A percentile compares a stretch with the other conserved stretches of the same genome.
Conservation (phyloP, 192 early-diverging fungal genomes). For the Anaeromyces robustus region DNA sequence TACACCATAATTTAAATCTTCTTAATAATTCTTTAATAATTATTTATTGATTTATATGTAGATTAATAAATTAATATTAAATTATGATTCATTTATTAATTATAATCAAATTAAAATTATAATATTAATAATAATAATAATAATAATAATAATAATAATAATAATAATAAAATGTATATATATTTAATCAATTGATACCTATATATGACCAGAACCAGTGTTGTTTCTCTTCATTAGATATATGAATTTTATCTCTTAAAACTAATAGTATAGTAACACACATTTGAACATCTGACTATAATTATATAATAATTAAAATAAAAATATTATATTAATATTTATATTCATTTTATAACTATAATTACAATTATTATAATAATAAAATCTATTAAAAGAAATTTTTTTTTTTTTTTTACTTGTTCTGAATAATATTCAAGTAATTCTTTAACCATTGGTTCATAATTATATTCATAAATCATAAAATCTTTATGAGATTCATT, state of each 20-base stretch:
- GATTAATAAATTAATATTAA: background rate
- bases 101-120: background rate
- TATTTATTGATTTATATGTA: background rate
- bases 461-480: conserved; percentile 14
- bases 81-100: background rate
- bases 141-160: background rate
- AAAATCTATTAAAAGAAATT: too few relatives aligned
- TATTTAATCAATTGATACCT: conserved; percentile 13
- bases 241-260: conserved; percentile 20
- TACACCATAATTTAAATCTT: conserved; percentile 51
- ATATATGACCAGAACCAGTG: conserved; percentile 57
- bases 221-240: conserved; percentile 29
- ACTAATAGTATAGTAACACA: conserved; percentile 51
- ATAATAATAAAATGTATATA: background rate
- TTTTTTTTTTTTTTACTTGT: conserved; percentile 18
- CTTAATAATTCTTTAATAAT: conserved; percentile 59
- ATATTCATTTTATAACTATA: too few relatives aligned
- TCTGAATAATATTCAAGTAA: conserved; percentile 58
- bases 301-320: too few relatives aligned
- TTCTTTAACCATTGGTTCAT: conserved; percentile 25
- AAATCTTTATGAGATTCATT: conserved; percentile 9
- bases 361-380: too few relatives aligned
- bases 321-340: too few relatives aligned
- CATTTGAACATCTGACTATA: conserved; percentile 59
- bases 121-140: too few relatives aligned